A percentile compares a stretch with the other conserved stretches of the same genome.
Evolutionary conservation across 1,284 basidiomycete genomes (phyloP).

Genomic region (Ustilago cynodontis): DNA sequence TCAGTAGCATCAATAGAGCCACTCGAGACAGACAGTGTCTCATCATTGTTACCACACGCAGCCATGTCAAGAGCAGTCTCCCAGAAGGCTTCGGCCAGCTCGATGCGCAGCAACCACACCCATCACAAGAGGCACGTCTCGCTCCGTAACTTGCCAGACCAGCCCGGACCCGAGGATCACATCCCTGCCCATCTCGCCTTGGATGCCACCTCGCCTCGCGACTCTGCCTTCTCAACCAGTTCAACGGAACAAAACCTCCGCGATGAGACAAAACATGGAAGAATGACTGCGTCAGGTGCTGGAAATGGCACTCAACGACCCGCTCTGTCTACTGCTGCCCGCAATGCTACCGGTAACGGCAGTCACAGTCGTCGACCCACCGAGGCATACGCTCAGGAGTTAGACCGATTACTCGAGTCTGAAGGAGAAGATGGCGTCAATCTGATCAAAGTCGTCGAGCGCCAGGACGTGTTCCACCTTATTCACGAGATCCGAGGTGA

Average conservation of each 20-base stretch:
- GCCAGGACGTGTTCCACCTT: constrained; percentile 56
- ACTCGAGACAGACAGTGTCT: not conserved
- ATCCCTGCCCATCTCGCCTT: constrained; percentile 26
- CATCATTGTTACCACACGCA: not conserved
- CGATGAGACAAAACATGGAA: not conserved
- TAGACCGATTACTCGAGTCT: constrained; percentile 48
- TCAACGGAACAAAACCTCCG: constrained; percentile 35
- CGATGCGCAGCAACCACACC: constrained; percentile 18
- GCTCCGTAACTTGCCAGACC: constrained; percentile 42
- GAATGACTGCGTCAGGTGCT: not conserved
- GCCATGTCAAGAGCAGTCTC: constrained; percentile 45
- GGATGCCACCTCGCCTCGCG: constrained; percentile 23
- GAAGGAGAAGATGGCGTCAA: constrained; percentile 54
- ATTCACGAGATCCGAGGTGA: constrained; percentile 56
- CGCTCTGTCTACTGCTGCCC: not conserved
- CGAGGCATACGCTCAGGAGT: constrained; percentile 37
- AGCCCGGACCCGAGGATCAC: constrained; percentile 34
- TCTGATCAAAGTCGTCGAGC: constrained; percentile 49
- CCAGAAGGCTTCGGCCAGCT: constrained; percentile 45
- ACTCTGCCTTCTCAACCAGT: constrained; percentile 35
- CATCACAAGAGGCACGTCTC: constrained; percentile 42
- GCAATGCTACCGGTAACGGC: constrained; percentile 3
- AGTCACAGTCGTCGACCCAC: constrained; percentile 24
- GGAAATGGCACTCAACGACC: not conserved
- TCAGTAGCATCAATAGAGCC: not conserved